A percentile compares a stretch with the other conserved stretches of the same genome.
Conservation (phyloP, 1,284 basidiomycete genomes). For the Phellinidium pouzarii region DNA sequence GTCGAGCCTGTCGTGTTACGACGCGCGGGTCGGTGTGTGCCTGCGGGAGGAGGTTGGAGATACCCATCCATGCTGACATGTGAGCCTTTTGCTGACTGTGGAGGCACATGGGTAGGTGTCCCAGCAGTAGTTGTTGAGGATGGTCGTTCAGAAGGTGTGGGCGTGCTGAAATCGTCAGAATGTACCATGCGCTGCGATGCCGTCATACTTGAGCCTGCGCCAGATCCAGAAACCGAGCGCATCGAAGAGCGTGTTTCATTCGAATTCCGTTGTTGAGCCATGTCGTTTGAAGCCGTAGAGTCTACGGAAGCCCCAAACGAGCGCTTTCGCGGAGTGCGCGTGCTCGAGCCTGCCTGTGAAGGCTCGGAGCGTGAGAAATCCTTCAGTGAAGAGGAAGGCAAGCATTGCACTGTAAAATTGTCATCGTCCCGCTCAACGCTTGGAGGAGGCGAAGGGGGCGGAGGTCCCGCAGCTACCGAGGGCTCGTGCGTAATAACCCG, state of each 20-base stretch:
- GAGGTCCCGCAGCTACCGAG: slow-evolving; percentile 14
- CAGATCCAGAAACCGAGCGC: slow-evolving; percentile 3
- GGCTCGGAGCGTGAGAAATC: slow-evolving; percentile 16
- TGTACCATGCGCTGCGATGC: slow-evolving; percentile 8
- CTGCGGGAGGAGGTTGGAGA: slow-evolving; percentile 20
- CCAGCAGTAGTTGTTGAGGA: slow-evolving; percentile 5
- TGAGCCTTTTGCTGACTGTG: slow-evolving; percentile 12
- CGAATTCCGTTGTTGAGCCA: not conserved
- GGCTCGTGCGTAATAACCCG: slow-evolving; percentile 14
- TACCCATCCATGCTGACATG: slow-evolving; percentile 20
- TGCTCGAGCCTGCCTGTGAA: not conserved
- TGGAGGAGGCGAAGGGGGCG: slow-evolving; percentile 16
- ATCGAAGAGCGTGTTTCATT: not conserved
- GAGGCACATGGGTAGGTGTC: not conserved
- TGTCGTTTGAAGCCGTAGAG: not conserved
- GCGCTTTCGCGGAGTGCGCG: slow-evolving; percentile 1
- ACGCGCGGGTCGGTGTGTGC: slow-evolving; percentile 21
- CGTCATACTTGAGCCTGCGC: slow-evolving; percentile 1
- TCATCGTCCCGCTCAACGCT: slow-evolving; percentile 17
- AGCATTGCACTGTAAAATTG: not conserved
- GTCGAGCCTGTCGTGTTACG: slow-evolving; percentile 27
- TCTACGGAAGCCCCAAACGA: slow-evolving; percentile 1
- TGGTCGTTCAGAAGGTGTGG: slow-evolving; percentile 7
- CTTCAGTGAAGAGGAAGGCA: slow-evolving; percentile 8
- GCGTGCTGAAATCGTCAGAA: slow-evolving; percentile 14